These are phyloP conservation scores for Aspergillus transmontanensis DNA, from an alignment of 2,329 filamentous ascomycete genomes.

Conservation along the genomic window DNA sequence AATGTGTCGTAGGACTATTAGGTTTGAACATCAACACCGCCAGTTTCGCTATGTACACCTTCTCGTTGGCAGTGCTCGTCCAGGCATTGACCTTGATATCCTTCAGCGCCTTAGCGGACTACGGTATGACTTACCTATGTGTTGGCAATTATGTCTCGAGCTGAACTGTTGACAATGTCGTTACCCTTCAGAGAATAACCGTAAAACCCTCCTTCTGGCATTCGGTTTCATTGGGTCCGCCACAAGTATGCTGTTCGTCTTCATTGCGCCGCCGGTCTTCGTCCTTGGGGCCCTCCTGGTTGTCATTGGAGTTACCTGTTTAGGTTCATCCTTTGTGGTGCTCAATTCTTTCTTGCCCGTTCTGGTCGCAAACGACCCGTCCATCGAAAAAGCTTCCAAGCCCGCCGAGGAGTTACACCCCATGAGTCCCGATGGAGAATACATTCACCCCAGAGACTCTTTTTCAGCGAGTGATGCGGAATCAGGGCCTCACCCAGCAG, in stretches of 20 bases:
- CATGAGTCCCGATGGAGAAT: constrained; percentile 21
- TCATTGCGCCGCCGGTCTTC: constrained; percentile 74
- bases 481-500: constrained; percentile 16
- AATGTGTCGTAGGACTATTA: constrained; percentile 36
- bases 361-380: constrained; percentile 78
- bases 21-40: constrained; percentile 39
- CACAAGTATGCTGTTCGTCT: constrained; percentile 83
- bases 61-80: constrained; percentile 81
- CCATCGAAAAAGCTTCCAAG: constrained; percentile 36
- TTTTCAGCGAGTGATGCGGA: constrained; percentile 28
- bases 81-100: constrained; percentile 87
- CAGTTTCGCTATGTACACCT: constrained; percentile 63
- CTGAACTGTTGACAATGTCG: constrained; percentile 4
- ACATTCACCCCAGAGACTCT: constrained; percentile 1
- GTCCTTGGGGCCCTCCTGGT: constrained; percentile 77
- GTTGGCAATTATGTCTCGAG: background rate
- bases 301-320: constrained; percentile 83
- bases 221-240: constrained; percentile 80
- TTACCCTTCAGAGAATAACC: constrained; percentile 47
- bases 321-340: constrained; percentile 87
- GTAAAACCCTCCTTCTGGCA: constrained; percentile 77
- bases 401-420: constrained; percentile 27
- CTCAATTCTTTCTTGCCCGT: constrained; percentile 90
- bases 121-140: constrained; percentile 61
- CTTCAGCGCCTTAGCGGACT: constrained; percentile 65